These are phyloP conservation scores for Breviolum minutum DNA, from an alignment of 73 alveolate genomes.

Conservation along the genomic window DNA sequence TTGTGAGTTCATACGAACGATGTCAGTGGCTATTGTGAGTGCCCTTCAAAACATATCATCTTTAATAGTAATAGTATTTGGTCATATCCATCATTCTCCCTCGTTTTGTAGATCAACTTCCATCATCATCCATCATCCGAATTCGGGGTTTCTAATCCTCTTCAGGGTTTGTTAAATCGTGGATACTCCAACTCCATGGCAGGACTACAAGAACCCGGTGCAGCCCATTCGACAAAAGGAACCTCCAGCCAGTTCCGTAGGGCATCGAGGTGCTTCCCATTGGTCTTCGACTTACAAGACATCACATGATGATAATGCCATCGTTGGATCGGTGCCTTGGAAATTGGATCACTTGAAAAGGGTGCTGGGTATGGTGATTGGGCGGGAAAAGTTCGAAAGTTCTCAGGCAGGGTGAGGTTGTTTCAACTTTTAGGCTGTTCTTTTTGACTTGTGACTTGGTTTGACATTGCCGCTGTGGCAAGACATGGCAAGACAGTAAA, in stretches of 20 bases:
- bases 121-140: not conserved
- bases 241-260: slow-evolving; percentile 41
- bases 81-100: too few relatives aligned
- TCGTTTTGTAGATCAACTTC: not conserved
- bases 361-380: not conserved
- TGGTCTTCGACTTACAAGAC: slow-evolving; percentile 76
- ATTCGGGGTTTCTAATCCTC: not conserved
- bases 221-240: slow-evolving; percentile 68
- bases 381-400: not conserved
- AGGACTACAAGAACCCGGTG: slow-evolving; percentile 23
- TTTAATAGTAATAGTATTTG: too few relatives aligned
- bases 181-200: not conserved
- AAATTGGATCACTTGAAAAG: not conserved
- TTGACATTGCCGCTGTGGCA: too few relatives aligned
- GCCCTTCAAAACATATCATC: too few relatives aligned
- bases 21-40: too few relatives aligned
- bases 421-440: too few relatives aligned
- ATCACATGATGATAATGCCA: slow-evolving; percentile 29
- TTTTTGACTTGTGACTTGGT: too few relatives aligned
- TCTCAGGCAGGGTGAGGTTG: too few relatives aligned
- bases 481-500: too few relatives aligned
- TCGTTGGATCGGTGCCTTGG: slow-evolving; percentile 7
- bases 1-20: too few relatives aligned
- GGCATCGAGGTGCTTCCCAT: slow-evolving; percentile 34
- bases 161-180: not conserved